Evolutionary conservation across 805 yeast genomes (phyloP).

Genomic region (Candida tammaniensis): DNA sequence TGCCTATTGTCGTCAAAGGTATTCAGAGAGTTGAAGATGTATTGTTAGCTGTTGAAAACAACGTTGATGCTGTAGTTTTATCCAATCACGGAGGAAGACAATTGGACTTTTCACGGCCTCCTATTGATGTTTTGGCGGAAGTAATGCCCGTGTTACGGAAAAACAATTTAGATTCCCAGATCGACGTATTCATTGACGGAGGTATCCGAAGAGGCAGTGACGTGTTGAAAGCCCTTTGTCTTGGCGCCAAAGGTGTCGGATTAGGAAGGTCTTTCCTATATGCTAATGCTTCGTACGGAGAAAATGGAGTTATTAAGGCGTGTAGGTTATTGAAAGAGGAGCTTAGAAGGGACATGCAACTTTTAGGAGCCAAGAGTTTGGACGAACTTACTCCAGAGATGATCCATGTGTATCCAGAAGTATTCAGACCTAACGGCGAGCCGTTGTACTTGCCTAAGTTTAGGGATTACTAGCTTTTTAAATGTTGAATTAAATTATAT

Average conservation of each 20-base stretch:
- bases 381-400: slow-evolving; percentile 33
- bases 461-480: no score
- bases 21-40: slow-evolving; percentile 84
- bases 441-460: slow-evolving; percentile 16
- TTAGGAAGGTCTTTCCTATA: slow-evolving; percentile 65
- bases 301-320: slow-evolving; percentile 59
- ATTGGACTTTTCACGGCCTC: slow-evolving; percentile 75
- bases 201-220: slow-evolving; percentile 71
- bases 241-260: slow-evolving; percentile 73
- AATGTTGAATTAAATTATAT: no score
- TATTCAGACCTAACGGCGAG: slow-evolving; percentile 25
- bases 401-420: slow-evolving; percentile 17
- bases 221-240: slow-evolving; percentile 60
- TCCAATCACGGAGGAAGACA: slow-evolving; percentile 93
- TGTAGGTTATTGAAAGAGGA: slow-evolving; percentile 67
- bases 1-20: slow-evolving; percentile 70
- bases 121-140: slow-evolving; percentile 72
- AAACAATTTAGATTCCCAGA: slow-evolving; percentile 43
- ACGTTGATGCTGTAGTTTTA: slow-evolving; percentile 73
- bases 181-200: slow-evolving; percentile 62
- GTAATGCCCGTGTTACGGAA: slow-evolving; percentile 51
- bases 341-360: slow-evolving; percentile 71
- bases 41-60: slow-evolving; percentile 65
- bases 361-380: slow-evolving; percentile 70
- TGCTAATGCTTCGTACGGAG: slow-evolving; percentile 63